Evolutionary conservation across 805 yeast genomes (phyloP).

Genomic region (Komagataella ulmi): DNA sequence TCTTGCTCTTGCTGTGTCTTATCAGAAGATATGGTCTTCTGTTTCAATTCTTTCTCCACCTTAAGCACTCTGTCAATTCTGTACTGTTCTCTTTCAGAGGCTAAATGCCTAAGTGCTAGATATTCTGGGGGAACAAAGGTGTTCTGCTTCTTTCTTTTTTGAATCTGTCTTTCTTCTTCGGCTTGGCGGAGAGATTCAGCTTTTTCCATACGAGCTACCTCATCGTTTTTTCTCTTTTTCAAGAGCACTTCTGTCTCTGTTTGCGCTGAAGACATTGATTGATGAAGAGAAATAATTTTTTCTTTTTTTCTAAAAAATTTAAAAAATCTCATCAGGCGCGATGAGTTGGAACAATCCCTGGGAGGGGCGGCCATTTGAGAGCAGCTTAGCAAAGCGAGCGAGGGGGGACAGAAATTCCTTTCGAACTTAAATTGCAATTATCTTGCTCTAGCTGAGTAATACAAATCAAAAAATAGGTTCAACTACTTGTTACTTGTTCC

Average conservation of each 20-base stretch:
- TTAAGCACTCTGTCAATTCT: constrained; percentile 53
- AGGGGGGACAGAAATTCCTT: background rate
- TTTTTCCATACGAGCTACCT: constrained; percentile 57
- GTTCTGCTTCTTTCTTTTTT: constrained; percentile 27
- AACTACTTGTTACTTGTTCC: background rate
- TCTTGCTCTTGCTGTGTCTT: constrained; percentile 21
- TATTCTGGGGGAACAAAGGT: constrained; percentile 67
- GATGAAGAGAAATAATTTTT: background rate
- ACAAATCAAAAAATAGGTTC: background rate
- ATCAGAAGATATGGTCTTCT: constrained; percentile 17
- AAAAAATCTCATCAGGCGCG: background rate
- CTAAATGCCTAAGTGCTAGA: constrained; percentile 50
- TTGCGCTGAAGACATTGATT: background rate
- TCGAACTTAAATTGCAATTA: background rate
- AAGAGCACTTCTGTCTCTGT: constrained; percentile 46
- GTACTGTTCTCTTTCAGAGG: constrained; percentile 53
- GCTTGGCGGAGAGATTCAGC: constrained; percentile 50
- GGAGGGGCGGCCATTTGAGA: background rate
- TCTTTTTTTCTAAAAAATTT: constrained; percentile 21
- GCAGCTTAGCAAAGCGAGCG: too few relatives aligned
- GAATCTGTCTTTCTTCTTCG: constrained; percentile 28
- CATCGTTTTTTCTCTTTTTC: constrained; percentile 69
- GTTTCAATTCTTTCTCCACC: constrained; percentile 25
- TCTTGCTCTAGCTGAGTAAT: background rate
- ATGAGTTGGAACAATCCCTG: background rate